A percentile compares a stretch with the other conserved stretches of the same genome.
These are phyloP conservation scores for Cubamyces sp. DNA, from an alignment of 768 basidiomycete species.

Conservation along the genomic window DNA sequence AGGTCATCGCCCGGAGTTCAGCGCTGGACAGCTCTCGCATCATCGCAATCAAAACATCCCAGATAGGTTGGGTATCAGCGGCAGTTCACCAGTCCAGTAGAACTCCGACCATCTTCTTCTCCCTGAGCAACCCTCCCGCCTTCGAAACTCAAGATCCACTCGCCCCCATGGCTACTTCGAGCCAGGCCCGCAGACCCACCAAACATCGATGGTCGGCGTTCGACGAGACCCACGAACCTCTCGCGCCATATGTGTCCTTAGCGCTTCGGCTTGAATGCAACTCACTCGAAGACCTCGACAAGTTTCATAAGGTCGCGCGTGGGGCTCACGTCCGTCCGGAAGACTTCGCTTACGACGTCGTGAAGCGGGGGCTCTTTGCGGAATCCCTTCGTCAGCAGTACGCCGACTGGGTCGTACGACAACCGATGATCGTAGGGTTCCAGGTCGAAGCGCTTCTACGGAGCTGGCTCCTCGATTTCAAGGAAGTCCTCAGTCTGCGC, in stretches of 20 bases:
- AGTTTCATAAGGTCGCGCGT: constrained; percentile 45
- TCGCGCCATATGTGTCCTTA: constrained; percentile 57
- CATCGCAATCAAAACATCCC: constrained; percentile 49
- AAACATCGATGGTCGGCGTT: constrained; percentile 46
- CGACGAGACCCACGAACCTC: constrained; percentile 41
- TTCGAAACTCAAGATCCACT: constrained; percentile 36
- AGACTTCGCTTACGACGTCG: constrained; percentile 44
- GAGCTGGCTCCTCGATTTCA: constrained; percentile 48
- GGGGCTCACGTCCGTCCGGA: constrained; percentile 40
- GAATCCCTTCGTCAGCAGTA: constrained; percentile 36
- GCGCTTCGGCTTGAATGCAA: constrained; percentile 54
- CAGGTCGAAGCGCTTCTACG: constrained; percentile 53
- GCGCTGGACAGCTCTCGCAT: constrained; percentile 27
- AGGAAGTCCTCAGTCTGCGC: constrained; percentile 52
- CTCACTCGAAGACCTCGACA: constrained; percentile 37
- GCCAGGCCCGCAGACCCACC: not conserved
- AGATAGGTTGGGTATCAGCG: constrained; percentile 45
- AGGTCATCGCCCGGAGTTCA: constrained; percentile 38
- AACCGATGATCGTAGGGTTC: constrained; percentile 60
- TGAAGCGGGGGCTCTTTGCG: constrained; percentile 50
- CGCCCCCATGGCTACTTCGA: not conserved
- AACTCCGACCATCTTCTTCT: constrained; percentile 45
- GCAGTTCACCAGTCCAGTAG: constrained; percentile 34
- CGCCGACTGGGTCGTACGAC: constrained; percentile 36
- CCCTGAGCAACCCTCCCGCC: constrained; percentile 45